Evolutionary conservation across 1,284 basidiomycete genomes (phyloP).

Genomic region (Melampsora americana): DNA sequence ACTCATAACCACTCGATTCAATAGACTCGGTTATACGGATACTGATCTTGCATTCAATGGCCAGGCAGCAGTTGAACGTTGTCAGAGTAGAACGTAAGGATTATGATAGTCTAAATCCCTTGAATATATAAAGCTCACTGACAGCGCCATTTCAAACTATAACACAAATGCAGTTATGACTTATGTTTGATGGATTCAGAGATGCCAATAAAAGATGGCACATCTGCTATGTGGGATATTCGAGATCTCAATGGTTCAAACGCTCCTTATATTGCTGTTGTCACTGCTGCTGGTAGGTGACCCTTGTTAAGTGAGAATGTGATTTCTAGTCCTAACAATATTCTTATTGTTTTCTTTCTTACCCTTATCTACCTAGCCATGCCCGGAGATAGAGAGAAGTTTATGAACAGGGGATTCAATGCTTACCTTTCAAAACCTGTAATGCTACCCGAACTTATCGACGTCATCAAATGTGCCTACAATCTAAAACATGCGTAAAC

Average conservation of each 20-base stretch:
- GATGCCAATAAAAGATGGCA: conserved; percentile 50
- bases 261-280: conserved; percentile 6
- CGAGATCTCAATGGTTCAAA: not conserved
- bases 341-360: no score
- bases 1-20: conserved; percentile 51
- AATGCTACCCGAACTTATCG: not conserved
- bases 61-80: conserved; percentile 51
- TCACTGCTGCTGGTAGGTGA: not conserved
- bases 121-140: not conserved
- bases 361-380: not conserved
- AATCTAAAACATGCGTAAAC: no score
- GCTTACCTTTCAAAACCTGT: conserved; percentile 2
- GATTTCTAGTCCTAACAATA: no score
- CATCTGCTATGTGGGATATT: conserved; percentile 1
- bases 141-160: not conserved
- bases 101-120: not conserved
- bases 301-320: no score
- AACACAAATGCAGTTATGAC: conserved; percentile 43
- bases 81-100: conserved; percentile 50
- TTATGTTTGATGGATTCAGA: conserved; percentile 54
- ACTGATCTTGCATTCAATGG: conserved; percentile 52
- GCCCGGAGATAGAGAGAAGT: conserved; percentile 4
- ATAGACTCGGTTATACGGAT: conserved; percentile 53
- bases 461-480: not conserved
- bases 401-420: not conserved